Conservation (phyloP, 1,139 yeast species). For the Hyphopichia fennica region DNA sequence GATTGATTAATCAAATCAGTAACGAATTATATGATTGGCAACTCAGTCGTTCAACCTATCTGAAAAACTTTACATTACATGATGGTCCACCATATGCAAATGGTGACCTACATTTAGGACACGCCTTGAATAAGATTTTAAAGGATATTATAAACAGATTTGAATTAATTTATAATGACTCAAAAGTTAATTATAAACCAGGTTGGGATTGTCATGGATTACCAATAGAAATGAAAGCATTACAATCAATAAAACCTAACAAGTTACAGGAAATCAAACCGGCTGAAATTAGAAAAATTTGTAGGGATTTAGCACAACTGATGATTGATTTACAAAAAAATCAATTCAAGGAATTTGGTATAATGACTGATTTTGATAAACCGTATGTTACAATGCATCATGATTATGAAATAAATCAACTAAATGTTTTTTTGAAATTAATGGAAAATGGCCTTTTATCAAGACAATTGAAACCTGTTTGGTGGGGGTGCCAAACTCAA, state of each 20-base stretch:
- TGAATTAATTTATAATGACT: slow-evolving; percentile 58
- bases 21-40: slow-evolving; percentile 39
- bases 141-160: slow-evolving; percentile 83
- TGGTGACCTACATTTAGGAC: slow-evolving; percentile 92
- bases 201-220: slow-evolving; percentile 99
- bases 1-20: slow-evolving; percentile 28
- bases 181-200: slow-evolving; percentile 69
- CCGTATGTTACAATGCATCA: slow-evolving; percentile 74
- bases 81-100: slow-evolving; percentile 99
- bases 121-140: slow-evolving; percentile 82
- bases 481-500: slow-evolving; percentile 93
- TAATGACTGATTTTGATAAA: slow-evolving; percentile 78
- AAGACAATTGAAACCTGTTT: slow-evolving; percentile 90
- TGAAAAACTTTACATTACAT: slow-evolving; percentile 65
- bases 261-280: slow-evolving; percentile 10
- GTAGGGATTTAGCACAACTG: slow-evolving; percentile 63
- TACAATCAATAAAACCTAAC: slow-evolving; percentile 41
- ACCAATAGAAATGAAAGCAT: slow-evolving; percentile 89
- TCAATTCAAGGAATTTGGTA: slow-evolving; percentile 68
- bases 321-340: slow-evolving; percentile 64
- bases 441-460: slow-evolving; percentile 67
- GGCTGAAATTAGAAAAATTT: slow-evolving; percentile 61
- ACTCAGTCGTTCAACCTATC: slow-evolving; percentile 14
- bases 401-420: slow-evolving; percentile 71
- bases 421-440: slow-evolving; percentile 66